Percentiles rank a stretch among this genome's conserved stretches.
These are phyloP conservation scores for Salix viminalis DNA, from an alignment of 345 rosid species.

Conservation along the genomic window DNA sequence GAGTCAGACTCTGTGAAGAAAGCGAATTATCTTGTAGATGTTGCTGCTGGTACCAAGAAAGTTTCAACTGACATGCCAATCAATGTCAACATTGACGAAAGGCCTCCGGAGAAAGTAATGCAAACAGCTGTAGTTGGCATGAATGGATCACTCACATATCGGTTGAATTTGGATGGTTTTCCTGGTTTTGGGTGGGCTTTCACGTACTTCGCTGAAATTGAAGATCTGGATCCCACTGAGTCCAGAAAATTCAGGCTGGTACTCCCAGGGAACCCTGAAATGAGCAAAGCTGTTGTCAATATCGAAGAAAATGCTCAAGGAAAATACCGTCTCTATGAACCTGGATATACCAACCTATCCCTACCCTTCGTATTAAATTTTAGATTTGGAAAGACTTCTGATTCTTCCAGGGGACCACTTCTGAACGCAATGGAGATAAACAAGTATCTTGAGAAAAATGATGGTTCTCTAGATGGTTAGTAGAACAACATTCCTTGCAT, in stretches of 20 bases:
- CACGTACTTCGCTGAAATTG: slow-evolving; percentile 88
- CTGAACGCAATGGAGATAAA: slow-evolving; percentile 92
- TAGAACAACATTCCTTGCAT: slow-evolving; percentile 8
- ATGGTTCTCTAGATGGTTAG: slow-evolving; percentile 81
- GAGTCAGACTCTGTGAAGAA: slow-evolving; percentile 72
- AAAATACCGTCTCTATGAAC: slow-evolving; percentile 67
- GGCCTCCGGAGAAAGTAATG: slow-evolving; percentile 94
- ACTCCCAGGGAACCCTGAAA: slow-evolving; percentile 64
- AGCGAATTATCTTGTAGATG: slow-evolving; percentile 93
- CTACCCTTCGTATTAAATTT: slow-evolving; percentile 87
- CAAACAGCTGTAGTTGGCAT: slow-evolving; percentile 99
- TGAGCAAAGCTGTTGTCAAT: slow-evolving; percentile 76
- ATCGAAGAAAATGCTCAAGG: slow-evolving; percentile 91
- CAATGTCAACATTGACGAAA: slow-evolving; percentile 33
- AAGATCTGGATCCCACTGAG: slow-evolving; percentile 61
- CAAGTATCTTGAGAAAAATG: slow-evolving; percentile 62
- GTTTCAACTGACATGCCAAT: slow-evolving; percentile 68
- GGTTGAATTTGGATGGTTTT: slow-evolving; percentile 88
- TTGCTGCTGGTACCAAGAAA: slow-evolving; percentile 74
- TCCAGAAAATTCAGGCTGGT: slow-evolving; percentile 85
- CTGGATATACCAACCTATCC: slow-evolving; percentile 70
- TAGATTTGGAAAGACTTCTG: slow-evolving; percentile 67
- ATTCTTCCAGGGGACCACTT: slow-evolving; percentile 89
- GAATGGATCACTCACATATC: slow-evolving; percentile 80
- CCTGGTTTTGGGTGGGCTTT: slow-evolving; percentile 91